A percentile compares a stretch with the other conserved stretches of the same genome.
phyloP scores from a whole-genome alignment of 495 filamentous ascomycete species.

The Penicillium taxi region DNA sequence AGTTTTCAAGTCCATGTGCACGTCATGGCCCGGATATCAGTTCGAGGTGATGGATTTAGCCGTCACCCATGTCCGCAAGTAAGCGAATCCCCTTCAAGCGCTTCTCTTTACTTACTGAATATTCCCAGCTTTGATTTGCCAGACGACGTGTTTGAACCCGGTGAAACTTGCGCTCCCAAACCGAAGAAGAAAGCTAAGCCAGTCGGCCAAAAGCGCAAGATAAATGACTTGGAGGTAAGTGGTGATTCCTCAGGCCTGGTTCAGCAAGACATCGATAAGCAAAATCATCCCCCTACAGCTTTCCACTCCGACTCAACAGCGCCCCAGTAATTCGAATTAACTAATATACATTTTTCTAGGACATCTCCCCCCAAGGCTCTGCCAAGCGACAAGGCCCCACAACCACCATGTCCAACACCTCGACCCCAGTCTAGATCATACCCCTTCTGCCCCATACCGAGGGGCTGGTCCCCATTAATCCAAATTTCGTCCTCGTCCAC shows the following conservation, averaged over 20 bases:
- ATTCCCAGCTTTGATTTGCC: slow-evolving; percentile 68
- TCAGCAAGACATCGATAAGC: slow-evolving; percentile 19
- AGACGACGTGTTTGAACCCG: slow-evolving; percentile 76
- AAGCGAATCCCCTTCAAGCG: slow-evolving; percentile 19
- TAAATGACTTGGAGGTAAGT: slow-evolving; percentile 45
- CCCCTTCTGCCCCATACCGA: neutral
- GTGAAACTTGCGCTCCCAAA: slow-evolving; percentile 62
- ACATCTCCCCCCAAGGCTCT: slow-evolving; percentile 27
- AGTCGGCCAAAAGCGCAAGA: slow-evolving; percentile 36
- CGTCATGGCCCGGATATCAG: slow-evolving; percentile 57
- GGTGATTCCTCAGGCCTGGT: slow-evolving; percentile 18
- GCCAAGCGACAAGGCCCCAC: slow-evolving; percentile 36
- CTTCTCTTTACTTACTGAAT: slow-evolving; percentile 7
- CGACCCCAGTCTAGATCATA: slow-evolving; percentile 15
- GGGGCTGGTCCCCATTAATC: slow-evolving; percentile 31
- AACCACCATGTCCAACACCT: slow-evolving; percentile 21
- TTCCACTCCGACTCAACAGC: slow-evolving; percentile 11
- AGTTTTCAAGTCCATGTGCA: slow-evolving; percentile 65
- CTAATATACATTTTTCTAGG: slow-evolving; percentile 24
- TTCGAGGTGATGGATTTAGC: slow-evolving; percentile 55
- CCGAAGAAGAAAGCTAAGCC: slow-evolving; percentile 52
- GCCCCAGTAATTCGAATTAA: slow-evolving; percentile 22
- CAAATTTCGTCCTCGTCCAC: neutral
- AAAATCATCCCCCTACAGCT: slow-evolving; percentile 12
- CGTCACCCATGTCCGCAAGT: slow-evolving; percentile 73